Evolutionary conservation across 179 eudicot species (phyloP).

Genomic region (Heliamphora ciliata): DNA sequence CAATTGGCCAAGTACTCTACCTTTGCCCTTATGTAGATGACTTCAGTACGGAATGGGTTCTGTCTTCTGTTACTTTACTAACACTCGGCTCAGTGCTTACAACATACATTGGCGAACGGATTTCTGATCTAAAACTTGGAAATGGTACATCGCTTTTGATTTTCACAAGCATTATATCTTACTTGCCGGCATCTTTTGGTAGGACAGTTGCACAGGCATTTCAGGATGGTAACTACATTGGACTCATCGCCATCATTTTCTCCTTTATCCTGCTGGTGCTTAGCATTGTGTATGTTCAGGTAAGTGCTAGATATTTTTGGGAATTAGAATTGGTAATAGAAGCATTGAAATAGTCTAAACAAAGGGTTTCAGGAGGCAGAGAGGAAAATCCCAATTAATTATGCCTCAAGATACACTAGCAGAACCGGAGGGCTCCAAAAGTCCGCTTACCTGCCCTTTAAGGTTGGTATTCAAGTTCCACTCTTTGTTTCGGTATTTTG

Average conservation of each 20-base stretch:
- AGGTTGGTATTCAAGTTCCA: constrained; percentile 38
- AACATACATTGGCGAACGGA: constrained; percentile 87
- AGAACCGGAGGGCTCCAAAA: constrained; percentile 74
- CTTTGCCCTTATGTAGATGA: constrained; percentile 97
- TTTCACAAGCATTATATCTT: constrained; percentile 96
- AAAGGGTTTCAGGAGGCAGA: constrained; percentile 88
- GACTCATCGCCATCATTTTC: constrained; percentile 54
- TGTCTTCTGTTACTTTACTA: constrained; percentile 68
- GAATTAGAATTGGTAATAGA: constrained; percentile 5
- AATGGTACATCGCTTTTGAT: constrained; percentile 94
- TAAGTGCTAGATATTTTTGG: constrained; percentile 19
- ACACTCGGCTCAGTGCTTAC: constrained; percentile 91
- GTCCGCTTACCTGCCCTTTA: constrained; percentile 94
- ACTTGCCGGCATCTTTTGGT: constrained; percentile 96
- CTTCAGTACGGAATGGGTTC: constrained; percentile 80
- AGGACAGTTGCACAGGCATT: constrained; percentile 86
- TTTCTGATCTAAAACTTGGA: constrained; percentile 93
- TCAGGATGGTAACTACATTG: constrained; percentile 82
- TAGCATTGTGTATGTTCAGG: constrained; percentile 98
- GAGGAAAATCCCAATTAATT: constrained; percentile 94
- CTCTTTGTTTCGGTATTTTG: background rate
- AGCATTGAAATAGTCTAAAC: constrained; percentile 22
- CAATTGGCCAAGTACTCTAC: constrained; percentile 90
- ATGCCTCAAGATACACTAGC: constrained; percentile 87
- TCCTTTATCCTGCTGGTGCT: constrained; percentile 77